Conservation (phyloP, 75 land plant species). For the Chamaecyparis obtusa region DNA sequence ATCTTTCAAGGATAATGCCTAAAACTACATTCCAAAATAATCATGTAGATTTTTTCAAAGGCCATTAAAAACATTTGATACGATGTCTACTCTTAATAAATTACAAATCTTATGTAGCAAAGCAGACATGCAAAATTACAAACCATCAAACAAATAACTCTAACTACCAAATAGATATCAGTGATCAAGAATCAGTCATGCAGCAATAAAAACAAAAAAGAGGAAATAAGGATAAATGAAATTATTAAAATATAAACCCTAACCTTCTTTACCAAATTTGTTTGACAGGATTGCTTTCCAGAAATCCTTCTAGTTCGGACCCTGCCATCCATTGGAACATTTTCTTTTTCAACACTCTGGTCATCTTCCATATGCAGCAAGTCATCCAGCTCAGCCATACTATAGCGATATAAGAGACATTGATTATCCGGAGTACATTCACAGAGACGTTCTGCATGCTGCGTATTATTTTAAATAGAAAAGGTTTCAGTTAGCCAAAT, state of each 20-base stretch:
- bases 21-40: background rate
- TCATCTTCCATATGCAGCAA: conserved; percentile 26
- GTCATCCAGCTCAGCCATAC: conserved; percentile 79
- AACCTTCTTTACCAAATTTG: conserved; percentile 4
- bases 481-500: background rate
- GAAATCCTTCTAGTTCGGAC: conserved; percentile 9
- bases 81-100: background rate
- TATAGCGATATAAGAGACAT: conserved; percentile 78
- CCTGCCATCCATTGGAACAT: background rate
- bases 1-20: background rate
- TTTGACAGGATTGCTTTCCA: conserved; percentile 6
- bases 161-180: background rate
- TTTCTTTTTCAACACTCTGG: conserved; percentile 9
- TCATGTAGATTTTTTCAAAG: background rate
- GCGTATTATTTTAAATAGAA: conserved; percentile 17
- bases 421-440: conserved; percentile 73
- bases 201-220: background rate
- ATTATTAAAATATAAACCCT: background rate
- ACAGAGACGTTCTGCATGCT: conserved; percentile 93
- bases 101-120: background rate
- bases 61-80: background rate
- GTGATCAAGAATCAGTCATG: background rate
- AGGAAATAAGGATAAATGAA: background rate
- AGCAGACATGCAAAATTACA: background rate
- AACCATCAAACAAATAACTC: background rate